Conservation (phyloP, 2,329 filamentous ascomycete genomes). For the Penicillium polonicum region DNA sequence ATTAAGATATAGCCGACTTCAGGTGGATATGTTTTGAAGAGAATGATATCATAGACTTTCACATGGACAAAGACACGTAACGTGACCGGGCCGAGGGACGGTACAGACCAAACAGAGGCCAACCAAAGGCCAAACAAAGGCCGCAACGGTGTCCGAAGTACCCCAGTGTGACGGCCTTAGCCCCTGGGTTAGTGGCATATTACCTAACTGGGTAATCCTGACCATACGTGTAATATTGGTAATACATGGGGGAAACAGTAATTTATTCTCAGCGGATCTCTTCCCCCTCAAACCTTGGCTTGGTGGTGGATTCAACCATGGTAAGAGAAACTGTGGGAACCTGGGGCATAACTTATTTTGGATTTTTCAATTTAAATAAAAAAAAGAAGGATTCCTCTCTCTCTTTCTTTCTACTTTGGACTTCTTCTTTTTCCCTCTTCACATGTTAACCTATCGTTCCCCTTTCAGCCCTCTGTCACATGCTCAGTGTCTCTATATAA, state of each 20-base stretch:
- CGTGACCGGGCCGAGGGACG: slow-evolving; percentile 22
- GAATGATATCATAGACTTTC: not conserved
- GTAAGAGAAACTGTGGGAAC: slow-evolving; percentile 9
- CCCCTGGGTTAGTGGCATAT: not conserved
- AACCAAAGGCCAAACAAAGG: not conserved
- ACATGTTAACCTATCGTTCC: not conserved
- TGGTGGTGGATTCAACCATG: not conserved
- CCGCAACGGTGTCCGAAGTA: not conserved
- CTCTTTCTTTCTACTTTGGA: not conserved
- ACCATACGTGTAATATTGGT: not conserved
- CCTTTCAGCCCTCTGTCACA: slow-evolving; percentile 1
- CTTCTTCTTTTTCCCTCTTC: slow-evolving; percentile 2
- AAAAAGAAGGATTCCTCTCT: slow-evolving; percentile 23
- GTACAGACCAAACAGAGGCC: not conserved
- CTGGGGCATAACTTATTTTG: slow-evolving; percentile 32
- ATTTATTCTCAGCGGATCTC: not conserved
- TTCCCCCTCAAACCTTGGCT: slow-evolving; percentile 6
- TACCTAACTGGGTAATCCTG: not conserved
- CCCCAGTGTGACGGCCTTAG: not conserved
- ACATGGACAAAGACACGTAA: slow-evolving; percentile 6
- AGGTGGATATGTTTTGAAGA: not conserved
- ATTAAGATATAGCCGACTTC: not conserved
- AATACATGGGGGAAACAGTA: not conserved
- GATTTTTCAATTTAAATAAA: slow-evolving; percentile 10
- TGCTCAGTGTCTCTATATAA: slow-evolving; percentile 5